Percentiles rank a stretch among this genome's conserved stretches.
Conservation (phyloP, 305 asterid genomes). For the Fraxinus dipetala region DNA sequence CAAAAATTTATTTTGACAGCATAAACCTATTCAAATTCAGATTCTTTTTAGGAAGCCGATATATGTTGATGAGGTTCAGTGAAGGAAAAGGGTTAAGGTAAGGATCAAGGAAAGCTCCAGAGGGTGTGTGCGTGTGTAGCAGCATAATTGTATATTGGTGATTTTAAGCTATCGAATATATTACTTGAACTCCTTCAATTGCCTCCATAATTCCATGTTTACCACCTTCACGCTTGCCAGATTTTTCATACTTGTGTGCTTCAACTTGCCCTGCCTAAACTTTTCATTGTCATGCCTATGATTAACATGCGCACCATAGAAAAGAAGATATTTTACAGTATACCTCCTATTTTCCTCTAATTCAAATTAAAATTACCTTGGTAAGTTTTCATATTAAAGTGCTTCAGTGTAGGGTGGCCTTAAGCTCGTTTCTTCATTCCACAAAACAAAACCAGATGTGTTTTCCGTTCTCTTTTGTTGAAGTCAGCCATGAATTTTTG, state of each 20-base stretch:
- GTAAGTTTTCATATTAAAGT: not conserved
- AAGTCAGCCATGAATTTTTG: not conserved
- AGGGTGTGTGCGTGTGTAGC: no score
- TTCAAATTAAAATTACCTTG: not conserved
- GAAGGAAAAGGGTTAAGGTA: no score
- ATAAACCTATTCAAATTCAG: not conserved
- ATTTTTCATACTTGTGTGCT: slow-evolving; percentile 43
- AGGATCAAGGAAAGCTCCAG: no score
- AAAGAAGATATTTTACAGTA: no score
- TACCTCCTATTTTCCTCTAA: slow-evolving; percentile 38
- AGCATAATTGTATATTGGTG: not conserved
- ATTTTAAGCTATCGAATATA: not conserved
- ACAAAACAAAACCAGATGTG: not conserved
- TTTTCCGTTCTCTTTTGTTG: not conserved
- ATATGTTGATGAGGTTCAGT: not conserved
- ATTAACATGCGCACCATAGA: no score
- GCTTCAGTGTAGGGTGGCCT: not conserved
- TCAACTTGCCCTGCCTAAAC: slow-evolving; percentile 36
- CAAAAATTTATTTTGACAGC: no score
- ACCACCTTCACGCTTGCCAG: slow-evolving; percentile 33
- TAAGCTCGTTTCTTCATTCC: not conserved
- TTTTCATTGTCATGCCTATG: slow-evolving; percentile 35
- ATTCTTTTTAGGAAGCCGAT: not conserved
- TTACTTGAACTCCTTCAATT: slow-evolving; percentile 78
- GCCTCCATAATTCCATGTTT: slow-evolving; percentile 45